These are phyloP conservation scores for Coemansia sp. DNA, from an alignment of 192 early-diverging fungal genomes.

Conservation along the genomic window DNA sequence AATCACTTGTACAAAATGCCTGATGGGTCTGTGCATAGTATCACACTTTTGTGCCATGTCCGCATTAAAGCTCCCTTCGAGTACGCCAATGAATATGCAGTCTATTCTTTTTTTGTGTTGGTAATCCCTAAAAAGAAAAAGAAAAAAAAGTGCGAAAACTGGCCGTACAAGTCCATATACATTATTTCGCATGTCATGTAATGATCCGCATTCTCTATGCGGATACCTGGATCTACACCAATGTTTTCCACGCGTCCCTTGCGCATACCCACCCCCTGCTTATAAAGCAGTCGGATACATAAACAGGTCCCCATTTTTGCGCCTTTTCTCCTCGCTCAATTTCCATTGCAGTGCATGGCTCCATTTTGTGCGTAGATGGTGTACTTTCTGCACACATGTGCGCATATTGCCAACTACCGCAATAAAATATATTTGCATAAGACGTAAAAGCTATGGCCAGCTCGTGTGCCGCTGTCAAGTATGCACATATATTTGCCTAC, in stretches of 20 bases:
- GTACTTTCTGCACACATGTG: constrained; percentile 6
- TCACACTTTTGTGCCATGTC: not conserved
- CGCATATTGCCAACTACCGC: not conserved
- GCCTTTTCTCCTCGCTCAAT: not conserved
- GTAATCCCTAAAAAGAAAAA: not conserved
- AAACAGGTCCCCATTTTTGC: not conserved
- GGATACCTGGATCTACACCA: not conserved
- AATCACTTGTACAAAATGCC: not conserved
- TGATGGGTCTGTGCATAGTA: not conserved
- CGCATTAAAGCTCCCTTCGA: no score
- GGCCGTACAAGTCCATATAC: not conserved
- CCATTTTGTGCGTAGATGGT: not conserved
- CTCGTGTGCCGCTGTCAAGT: not conserved
- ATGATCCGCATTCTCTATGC: not conserved
- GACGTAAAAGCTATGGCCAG: not conserved
- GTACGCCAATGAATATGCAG: not conserved
- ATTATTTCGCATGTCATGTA: not conserved
- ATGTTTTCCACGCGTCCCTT: not conserved
- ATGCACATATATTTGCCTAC: not conserved
- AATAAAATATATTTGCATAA: not conserved
- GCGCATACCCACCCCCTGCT: not conserved
- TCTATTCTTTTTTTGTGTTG: not conserved
- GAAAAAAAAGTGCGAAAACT: not conserved
- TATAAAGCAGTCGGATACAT: not conserved
- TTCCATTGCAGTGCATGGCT: not conserved